Evolutionary conservation across 495 filamentous ascomycete species (phyloP), one percentile per base, ranked within the genome.

Genomic region (Podospora fimiseda): DNA sequence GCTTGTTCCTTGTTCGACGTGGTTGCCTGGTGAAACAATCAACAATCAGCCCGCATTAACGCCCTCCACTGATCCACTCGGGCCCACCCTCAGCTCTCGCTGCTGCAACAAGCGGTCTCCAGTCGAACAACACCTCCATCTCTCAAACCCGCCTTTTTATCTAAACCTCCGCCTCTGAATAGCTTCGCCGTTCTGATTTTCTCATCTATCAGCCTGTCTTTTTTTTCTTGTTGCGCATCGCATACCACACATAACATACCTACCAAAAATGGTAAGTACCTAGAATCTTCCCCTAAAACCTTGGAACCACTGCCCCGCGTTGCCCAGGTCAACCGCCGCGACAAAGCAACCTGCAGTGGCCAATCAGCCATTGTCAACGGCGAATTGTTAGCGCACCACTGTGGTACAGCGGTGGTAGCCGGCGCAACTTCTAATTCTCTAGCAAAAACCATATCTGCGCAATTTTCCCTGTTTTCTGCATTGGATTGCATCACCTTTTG

Each of bases 21-120:
- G 51, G 65, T 67, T 68, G 65, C 67, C 65, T 61, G 60, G 61
- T 59, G 61, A 68, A 61, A 62, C 46, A 44, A 19, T 18, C 18
- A 33, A 9, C 43, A 30, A 15, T 38, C 38, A 33, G 11, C 27
- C 27, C 43, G 57, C 53, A 55, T 53, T 16, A 39, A 50, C 48
- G 53, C 52, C 60, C 61, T 60, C 57, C 66, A 40, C 19, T 51
- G 53, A 21, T 11, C 50, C 51, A 60, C 45, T 48, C 39, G 19
- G 18, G 39, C 45, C 30, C 37, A 59, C 57, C 60, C 50, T 33
- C 27, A 11, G 27, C 27, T 33, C 11, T 33, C 5, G 6, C 27
- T 33, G 27, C 6, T 33, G 27, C 27, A 33, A 33, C 27, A 33
- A 11, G 27, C 27, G 27, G 27, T 33, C 27, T 33, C 27, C 27